Evolutionary conservation across 2,329 filamentous ascomycete genomes (phyloP), one percentile per base, ranked within the genome.

Genomic region (Stemphylium vesicarium): DNA sequence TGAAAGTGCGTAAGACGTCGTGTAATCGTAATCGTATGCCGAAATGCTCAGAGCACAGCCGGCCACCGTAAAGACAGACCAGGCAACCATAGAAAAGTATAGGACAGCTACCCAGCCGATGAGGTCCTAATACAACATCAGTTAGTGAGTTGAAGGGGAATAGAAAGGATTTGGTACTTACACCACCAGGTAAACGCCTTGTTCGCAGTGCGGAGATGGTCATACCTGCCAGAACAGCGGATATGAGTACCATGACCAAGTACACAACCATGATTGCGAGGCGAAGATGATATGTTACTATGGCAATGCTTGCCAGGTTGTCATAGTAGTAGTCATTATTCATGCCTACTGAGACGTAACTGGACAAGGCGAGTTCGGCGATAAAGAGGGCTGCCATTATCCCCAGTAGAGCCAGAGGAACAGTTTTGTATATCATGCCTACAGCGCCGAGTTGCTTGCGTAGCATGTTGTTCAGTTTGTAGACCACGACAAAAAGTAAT

Each of bases 401-500:
- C 11, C 57, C 58, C 7, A 68, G 18, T 10, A 66, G 43, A 16
- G 46, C 45, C 4, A 61, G 32, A 9, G 43, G 53, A 6, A 64
- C 16, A 8, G 59, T 33, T 11, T 63, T 68, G 37, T 64, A 58
- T 4, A 52, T 20, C 4, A 18, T 43, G 3, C 52, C 40, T 3
- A 33, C 43, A 38, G 60, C 54, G 15, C 59, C 57, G 13, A 69
- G 55, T 31, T 56, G 62, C 36, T 62, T 32, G 33, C 60, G 61
- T 1, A 75, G 63, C 52, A 64, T 45, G 10, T 22, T 55, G 60
- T 73, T 73, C 44, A 74, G 50, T 8, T 41, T 45, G 44, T 56
- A 71, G 26, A 70, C 42, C 4, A 66, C 59, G 2, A 69, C 52
- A 7, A 68, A 57, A 1, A 73, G 61, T 1, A 74, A 46, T 48